A percentile compares a stretch with the other conserved stretches of the same genome.
phyloP scores from a whole-genome alignment of 208 protist genomes.

The Trypanosoma cruzi region DNA sequence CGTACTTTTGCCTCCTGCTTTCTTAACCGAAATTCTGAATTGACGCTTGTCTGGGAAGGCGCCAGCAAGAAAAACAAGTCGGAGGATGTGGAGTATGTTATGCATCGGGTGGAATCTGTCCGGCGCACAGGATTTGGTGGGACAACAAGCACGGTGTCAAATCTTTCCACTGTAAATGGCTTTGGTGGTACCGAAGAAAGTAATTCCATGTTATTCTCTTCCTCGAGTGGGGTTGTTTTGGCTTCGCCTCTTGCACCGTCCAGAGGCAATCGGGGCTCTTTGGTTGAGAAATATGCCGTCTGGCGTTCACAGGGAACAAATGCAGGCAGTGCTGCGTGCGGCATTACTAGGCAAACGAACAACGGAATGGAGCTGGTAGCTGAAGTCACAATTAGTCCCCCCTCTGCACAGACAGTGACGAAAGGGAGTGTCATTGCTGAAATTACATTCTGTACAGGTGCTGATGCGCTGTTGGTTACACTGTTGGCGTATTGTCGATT shows the following conservation, averaged over 20 bases:
- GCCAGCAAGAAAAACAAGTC: conserved; percentile 17
- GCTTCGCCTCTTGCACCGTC: not conserved
- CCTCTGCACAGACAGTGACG: conserved; percentile 25
- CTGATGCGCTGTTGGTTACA: conserved; percentile 70
- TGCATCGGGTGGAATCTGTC: conserved; percentile 6
- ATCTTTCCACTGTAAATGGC: not conserved
- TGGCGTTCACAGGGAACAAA: conserved; percentile 45
- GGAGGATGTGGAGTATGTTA: conserved; percentile 29
- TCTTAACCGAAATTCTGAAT: conserved; percentile 32
- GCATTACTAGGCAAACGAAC: conserved; percentile 35
- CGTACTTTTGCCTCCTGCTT: conserved; percentile 57
- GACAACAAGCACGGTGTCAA: not conserved
- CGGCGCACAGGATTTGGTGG: not conserved
- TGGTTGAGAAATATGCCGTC: conserved; percentile 35
- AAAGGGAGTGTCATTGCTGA: conserved; percentile 55
- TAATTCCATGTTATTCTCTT: not conserved
- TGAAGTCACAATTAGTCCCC: conserved; percentile 43
- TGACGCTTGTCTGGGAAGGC: conserved; percentile 22
- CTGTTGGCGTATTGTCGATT: conserved; percentile 59
- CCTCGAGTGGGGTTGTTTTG: not conserved
- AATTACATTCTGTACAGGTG: conserved; percentile 50
- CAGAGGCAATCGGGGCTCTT: conserved; percentile 14
- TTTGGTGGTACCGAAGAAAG: not conserved
- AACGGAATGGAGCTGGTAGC: conserved; percentile 63
- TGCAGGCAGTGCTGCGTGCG: conserved; percentile 31